Evolutionary conservation across 352 stramenopile species (phyloP), one percentile per base, ranked within the genome.

Genomic region (Aphanomyces cochlioides): DNA sequence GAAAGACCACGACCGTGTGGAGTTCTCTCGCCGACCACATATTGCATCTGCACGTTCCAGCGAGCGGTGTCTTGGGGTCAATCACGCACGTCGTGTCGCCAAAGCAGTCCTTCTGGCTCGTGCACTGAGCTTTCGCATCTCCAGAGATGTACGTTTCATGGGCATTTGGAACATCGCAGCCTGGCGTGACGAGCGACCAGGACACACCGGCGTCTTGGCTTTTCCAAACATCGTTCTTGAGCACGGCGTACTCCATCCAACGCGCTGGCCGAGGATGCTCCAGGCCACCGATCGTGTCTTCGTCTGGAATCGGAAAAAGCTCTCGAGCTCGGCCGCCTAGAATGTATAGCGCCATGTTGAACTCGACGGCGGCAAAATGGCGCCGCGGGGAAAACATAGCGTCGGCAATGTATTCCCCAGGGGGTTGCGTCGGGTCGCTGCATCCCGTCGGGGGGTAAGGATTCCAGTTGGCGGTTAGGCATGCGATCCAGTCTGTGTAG

Each of bases 141-240:
- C 82, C 83, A 0, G 75, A 77, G 48, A 90, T 88, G 74, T 85
- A 79, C 5, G 83, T 74, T 19, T 89, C 74, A 7, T 60, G 66
- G 2, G 75, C 78, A 43, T 90, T 81, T 17, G 84, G 84, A 54
- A 84, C 84, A 8, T 73, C 48, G 43, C 84, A 92, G 0, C 84
- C 84, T 28, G 79, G 80, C 17, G 83, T 92, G 36, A 90, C 84
- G 13, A 92, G 78, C 54, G 79, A 83, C 84, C 84, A 92, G 17
- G 84, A 90, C 37, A 70, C 64, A 19, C 64, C 85, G 34, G 82
- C 76, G 69, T 90, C 83, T 15, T 77, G 85, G 54, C 81, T 90
- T n/a, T 80, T 75, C 85, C 85, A 92, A 19, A 92, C 80, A 66
- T 92, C 84, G 66, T 92, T 92, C 60, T 90, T 90, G 17, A 92